Conservation (phyloP, 805 yeast genomes). For the Pichia nakasei region DNA sequence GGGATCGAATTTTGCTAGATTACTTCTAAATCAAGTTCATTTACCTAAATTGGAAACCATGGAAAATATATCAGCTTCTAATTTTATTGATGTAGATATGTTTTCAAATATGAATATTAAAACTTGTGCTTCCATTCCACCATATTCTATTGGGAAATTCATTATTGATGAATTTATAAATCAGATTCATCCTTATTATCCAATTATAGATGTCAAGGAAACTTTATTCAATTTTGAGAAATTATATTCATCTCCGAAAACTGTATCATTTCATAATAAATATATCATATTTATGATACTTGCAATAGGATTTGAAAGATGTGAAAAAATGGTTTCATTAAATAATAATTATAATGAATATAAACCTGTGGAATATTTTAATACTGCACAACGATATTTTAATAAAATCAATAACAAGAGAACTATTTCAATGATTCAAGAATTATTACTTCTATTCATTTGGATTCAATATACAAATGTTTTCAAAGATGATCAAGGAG, state of each 20-base stretch:
- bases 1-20: conserved; percentile 18
- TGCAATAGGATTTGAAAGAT: conserved; percentile 14
- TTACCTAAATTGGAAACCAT: conserved; percentile 11
- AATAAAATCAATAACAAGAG: conserved; percentile 12
- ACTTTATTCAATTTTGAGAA: conserved; percentile 6
- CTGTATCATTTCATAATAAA: conserved; percentile 15
- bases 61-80: conserved; percentile 1
- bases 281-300: conserved; percentile 17
- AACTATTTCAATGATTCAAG: conserved; percentile 16
- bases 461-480: conserved; percentile 18
- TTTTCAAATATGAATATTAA: conserved; percentile 5
- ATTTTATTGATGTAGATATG: conserved; percentile 12
- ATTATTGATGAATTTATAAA: conserved; percentile 15
- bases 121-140: conserved; percentile 19
- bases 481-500: conserved; percentile 20
- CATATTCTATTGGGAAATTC: conserved; percentile 9
- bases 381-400: conserved; percentile 17
- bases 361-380: conserved; percentile 17
- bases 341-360: conserved; percentile 12
- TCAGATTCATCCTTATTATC: conserved; percentile 15
- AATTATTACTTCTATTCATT: conserved; percentile 14
- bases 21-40: conserved; percentile 16
- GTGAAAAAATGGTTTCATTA: conserved; percentile 2
- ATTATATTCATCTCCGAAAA: conserved; percentile 11
- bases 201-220: conserved; percentile 12